Conservation (phyloP, 2,329 filamentous ascomycete genomes). For the Exophiala viscosa region DNA sequence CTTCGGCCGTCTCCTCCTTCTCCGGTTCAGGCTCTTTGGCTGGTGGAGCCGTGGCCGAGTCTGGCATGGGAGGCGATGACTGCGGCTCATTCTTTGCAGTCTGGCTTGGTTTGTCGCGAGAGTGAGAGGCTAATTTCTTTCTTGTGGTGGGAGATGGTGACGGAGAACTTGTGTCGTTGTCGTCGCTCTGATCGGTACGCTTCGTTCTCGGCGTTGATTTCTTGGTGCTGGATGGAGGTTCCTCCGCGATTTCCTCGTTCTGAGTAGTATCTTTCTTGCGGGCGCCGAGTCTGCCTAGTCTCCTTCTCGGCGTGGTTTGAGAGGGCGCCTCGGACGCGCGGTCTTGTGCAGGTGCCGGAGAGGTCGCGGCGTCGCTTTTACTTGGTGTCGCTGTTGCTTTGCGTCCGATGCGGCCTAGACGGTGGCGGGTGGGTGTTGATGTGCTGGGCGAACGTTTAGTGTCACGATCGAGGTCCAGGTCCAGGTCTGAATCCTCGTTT, state of each 20-base stretch:
- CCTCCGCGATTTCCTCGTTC: not conserved
- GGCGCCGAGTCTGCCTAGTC: not conserved
- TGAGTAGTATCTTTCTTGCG: constrained; percentile 4
- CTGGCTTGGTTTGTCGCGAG: not conserved
- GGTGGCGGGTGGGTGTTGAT: not conserved
- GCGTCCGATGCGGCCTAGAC: constrained; percentile 6
- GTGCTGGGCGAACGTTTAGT: not conserved
- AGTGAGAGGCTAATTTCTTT: constrained; percentile 13
- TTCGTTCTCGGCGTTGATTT: constrained; percentile 2
- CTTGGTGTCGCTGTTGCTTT: constrained; percentile 1
- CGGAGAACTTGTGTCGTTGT: constrained; percentile 5
- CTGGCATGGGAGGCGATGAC: too few relatives aligned
- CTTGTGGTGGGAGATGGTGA: constrained; percentile 18
- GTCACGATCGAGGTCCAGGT: not conserved
- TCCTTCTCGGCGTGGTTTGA: not conserved
- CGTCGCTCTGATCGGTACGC: not conserved
- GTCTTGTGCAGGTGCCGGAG: not conserved
- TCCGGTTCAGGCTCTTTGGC: constrained; percentile 9
- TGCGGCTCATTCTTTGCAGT: too few relatives aligned
- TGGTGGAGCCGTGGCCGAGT: not conserved
- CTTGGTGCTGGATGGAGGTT: not conserved
- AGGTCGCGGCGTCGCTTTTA: not conserved
- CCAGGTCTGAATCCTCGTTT: not conserved
- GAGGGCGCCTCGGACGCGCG: not conserved
- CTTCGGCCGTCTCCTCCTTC: constrained; percentile 44